These are phyloP conservation scores for Tetrapyrgos nigripes DNA, from an alignment of 1,284 basidiomycete species.

Conservation along the genomic window DNA sequence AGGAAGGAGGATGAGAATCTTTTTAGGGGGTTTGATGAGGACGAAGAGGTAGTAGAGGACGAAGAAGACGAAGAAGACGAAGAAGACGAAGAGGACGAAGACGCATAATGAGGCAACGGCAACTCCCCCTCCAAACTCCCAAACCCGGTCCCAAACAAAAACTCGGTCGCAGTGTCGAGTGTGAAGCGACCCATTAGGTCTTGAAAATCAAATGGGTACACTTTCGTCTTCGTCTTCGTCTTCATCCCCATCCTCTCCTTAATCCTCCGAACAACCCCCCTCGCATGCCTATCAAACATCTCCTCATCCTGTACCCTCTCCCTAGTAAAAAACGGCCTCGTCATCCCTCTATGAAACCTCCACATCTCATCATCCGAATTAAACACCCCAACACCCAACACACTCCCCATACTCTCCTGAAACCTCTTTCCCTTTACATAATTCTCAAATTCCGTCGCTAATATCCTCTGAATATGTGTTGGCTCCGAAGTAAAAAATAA, in stretches of 20 bases:
- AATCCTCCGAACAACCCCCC: conserved; percentile 38
- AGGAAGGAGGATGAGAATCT: conserved; percentile 43
- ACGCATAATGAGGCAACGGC: conserved; percentile 38
- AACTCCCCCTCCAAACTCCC: conserved; percentile 42
- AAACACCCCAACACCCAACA: conserved; percentile 65
- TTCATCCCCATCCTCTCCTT: no score
- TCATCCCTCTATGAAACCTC: conserved; percentile 63
- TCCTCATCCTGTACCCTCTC: conserved; percentile 50
- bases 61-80: background rate
- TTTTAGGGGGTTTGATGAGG: conserved; percentile 23
- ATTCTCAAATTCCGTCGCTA: conserved; percentile 53
- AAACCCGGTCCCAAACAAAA: conserved; percentile 50
- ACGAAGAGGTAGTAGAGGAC: background rate
- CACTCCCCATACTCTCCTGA: conserved; percentile 40
- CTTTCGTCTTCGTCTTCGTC: background rate
- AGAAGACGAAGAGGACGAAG: conserved; percentile 25
- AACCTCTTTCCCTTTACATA: conserved; percentile 53
- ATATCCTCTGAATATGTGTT: conserved; percentile 48
- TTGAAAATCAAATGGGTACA: conserved; percentile 24
- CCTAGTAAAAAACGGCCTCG: conserved; percentile 58
- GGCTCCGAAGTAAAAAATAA: conserved; percentile 44
- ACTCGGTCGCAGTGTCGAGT: conserved; percentile 53
- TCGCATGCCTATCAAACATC: conserved; percentile 26
- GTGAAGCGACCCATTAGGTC: conserved; percentile 49
- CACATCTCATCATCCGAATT: conserved; percentile 57